Base-by-base conservation (phyloP, 768 basidiomycete species). In the Boletus patriciae region DNA sequence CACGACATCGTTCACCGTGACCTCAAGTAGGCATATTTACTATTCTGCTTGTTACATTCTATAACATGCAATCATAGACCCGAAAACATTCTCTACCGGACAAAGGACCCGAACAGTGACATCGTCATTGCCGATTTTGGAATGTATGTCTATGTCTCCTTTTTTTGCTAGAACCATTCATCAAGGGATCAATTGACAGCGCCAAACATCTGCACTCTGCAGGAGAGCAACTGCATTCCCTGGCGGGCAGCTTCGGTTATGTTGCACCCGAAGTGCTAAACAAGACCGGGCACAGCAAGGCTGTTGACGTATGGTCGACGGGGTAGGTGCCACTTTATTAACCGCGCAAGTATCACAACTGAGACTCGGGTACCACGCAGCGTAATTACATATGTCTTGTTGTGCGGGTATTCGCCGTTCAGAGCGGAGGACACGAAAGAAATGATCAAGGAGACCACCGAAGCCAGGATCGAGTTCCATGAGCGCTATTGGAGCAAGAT, bases 121-220 rank as follows among this genome's bases (percentile, higher is more conserved):
- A 81, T 98, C 48, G 95, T 99, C 54, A 94, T 98, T 42, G 95
- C 86, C 7, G 97, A 98, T 73, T 99, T 99, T 67, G 97, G 97
- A 62, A 98, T 99, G 92, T 93, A 63, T 18, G 87, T 74, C 29
- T 18, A 42, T 23, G 19, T 50, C 25, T 52, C 45, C 4, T 29
- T 23, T 53, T 46, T 38, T 13, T 36, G 33, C 53, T 33, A 33
- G 15, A 29, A 33, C 38, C 16, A 29, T 38, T 48, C 33, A 47
- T 55, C 34, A 13, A 38, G 4, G 38, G 33, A 46, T 55, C 27
- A n/a, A 41, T 50, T 36, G 12, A 46, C 34, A 93, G 92, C 52
- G 91, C 92, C 12, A 94, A 94, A 66, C 92, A 94, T 60, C 74
- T 94, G 3, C 83, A 90, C 58, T 78, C 84, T 0, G 72, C 86